Evolutionary conservation across 139 green algal genomes (phyloP).

Genomic region (Zygnema cylindricum): DNA sequence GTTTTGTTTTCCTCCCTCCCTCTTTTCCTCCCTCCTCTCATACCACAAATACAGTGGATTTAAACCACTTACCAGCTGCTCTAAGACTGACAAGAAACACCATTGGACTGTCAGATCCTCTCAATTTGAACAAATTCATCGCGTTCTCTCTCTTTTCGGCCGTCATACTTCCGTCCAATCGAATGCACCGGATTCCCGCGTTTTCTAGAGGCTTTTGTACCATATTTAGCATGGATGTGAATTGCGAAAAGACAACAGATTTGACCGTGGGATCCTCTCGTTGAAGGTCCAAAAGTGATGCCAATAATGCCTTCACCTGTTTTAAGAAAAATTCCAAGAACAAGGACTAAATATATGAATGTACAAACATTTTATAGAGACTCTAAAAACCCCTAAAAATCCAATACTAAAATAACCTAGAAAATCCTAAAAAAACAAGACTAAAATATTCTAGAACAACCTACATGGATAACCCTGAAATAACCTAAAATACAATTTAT

Average conservation of each 20-base stretch:
- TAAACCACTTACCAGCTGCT: constrained; percentile 67
- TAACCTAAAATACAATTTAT: too few relatives aligned
- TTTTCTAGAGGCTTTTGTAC: constrained; percentile 67
- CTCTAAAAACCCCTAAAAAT: too few relatives aligned
- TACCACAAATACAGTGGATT: neutral
- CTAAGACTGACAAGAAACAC: constrained; percentile 59
- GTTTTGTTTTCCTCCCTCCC: too few relatives aligned
- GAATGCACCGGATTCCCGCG: constrained; percentile 51
- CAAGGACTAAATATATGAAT: too few relatives aligned
- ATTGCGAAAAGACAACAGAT: constrained; percentile 90
- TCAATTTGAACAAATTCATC: constrained; percentile 76
- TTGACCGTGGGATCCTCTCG: constrained; percentile 59
- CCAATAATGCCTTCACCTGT: constrained; percentile 18
- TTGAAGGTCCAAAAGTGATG: neutral
- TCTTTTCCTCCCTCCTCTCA: neutral
- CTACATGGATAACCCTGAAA: too few relatives aligned
- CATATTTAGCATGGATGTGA: constrained; percentile 86
- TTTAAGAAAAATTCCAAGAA: neutral
- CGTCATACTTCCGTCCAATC: constrained; percentile 81
- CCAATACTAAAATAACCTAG: too few relatives aligned
- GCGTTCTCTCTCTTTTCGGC: constrained; percentile 67
- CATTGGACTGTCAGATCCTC: neutral
- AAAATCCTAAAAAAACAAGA: too few relatives aligned
- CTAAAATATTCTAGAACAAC: too few relatives aligned
- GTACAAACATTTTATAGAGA: too few relatives aligned